Base-by-base conservation (phyloP, 495 filamentous ascomycete genomes). In the Neurospora sp. region DNA sequence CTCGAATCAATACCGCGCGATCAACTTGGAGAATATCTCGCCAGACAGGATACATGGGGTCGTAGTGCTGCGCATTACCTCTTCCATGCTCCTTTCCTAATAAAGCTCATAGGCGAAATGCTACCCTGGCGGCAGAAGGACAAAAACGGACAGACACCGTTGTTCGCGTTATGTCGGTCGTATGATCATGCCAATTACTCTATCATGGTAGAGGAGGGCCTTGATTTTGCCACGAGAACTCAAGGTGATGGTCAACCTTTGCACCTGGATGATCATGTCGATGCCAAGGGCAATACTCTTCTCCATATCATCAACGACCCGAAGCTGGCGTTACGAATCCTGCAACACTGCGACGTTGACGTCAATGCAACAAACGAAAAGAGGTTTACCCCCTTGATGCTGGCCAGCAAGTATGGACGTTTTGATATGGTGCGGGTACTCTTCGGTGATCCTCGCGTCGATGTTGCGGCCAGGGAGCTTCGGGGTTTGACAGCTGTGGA, bases 391-490 rank as follows among this genome's bases (percentile, higher is more conserved):
- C 89, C 96, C 1, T 84, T 99, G 70, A 99, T 99, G 96, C 92
- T 98, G 72, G 95, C 94, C n/a, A 97, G 94, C 85, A 99, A 99
- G 82, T 99, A 97, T 77, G 96, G 95, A 34, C 89, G 96, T 66
- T 91, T 97, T 21, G 96, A 98, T 74, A 92, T 94, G 86, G 95
- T 99, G 8, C 88, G 94, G 72, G 90, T 90, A 19, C 85, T 99
- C 15, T 98, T 97, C 78, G 87, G 89, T 69, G 96, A 98, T 80
- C 86, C 92, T 19, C 85, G 96, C 72, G 94, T 98, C 6, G 96
- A 99, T 80, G 83, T 93, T 2, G 88, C 90, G 40, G 89, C 94
- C 36, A 94, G 92, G 79, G 96, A 99, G 76, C 80, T 92, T 15
- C 89, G 96, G 71, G 96, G 96, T 2, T 85, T 99, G 77, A 98